These are phyloP conservation scores for Penicillium sp. DNA, from an alignment of 2,329 filamentous ascomycete genomes.

Conservation along the genomic window DNA sequence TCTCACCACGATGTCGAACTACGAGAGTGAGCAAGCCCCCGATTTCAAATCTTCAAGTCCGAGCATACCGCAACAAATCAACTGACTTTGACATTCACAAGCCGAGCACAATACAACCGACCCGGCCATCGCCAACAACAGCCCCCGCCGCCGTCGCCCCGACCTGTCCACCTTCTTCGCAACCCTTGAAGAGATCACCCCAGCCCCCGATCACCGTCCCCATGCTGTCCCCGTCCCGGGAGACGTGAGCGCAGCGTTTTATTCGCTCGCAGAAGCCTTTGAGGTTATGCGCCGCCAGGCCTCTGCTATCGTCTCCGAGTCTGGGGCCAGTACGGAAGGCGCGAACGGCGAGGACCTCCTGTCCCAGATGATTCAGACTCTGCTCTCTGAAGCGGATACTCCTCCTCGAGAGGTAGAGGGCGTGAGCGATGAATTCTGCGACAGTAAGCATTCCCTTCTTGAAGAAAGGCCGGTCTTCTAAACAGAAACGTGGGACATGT, in stretches of 20 bases:
- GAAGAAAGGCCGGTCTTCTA: not conserved
- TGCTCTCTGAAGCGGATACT: conserved; percentile 60
- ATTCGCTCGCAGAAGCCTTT: conserved; percentile 64
- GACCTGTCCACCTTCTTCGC: conserved; percentile 69
- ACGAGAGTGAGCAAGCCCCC: conserved; percentile 40
- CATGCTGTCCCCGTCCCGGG: conserved; percentile 63
- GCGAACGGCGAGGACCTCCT: conserved; percentile 50
- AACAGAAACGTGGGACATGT: not conserved
- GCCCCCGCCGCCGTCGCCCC: conserved; percentile 56
- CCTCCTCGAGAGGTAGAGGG: conserved; percentile 65
- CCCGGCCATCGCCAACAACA: conserved; percentile 27
- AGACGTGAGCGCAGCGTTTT: conserved; percentile 63
- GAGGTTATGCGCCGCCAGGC: conserved; percentile 56
- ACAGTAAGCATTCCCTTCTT: conserved; percentile 40
- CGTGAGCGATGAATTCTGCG: conserved; percentile 64
- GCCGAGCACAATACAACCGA: conserved; percentile 49
- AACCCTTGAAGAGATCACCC: conserved; percentile 61
- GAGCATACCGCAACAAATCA: not conserved
- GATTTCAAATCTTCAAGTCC: not conserved
- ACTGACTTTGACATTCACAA: conserved; percentile 24
- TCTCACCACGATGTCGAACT: conserved; percentile 43
- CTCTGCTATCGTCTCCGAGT: conserved; percentile 25
- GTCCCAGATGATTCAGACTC: conserved; percentile 57
- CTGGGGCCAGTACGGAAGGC: not conserved
- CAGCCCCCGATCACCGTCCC: conserved; percentile 55